Percentiles rank a stretch among this genome's conserved stretches.
Conservation (phyloP, 2,329 filamentous ascomycete species). For the Aspergillus novoparasiticus region DNA sequence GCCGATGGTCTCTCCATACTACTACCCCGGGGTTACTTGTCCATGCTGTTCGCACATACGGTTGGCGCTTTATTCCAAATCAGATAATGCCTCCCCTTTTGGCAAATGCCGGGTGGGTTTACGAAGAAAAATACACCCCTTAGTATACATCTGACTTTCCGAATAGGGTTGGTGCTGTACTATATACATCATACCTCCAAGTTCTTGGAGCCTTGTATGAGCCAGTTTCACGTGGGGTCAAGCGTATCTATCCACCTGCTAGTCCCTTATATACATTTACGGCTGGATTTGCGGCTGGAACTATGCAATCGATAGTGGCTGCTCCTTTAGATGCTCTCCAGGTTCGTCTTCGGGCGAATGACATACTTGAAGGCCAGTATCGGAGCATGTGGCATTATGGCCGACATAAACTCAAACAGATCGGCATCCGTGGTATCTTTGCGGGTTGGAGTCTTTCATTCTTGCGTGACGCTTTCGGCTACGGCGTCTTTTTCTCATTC, state of each 20-base stretch:
- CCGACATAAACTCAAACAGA: conserved; percentile 58
- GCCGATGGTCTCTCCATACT: conserved; percentile 61
- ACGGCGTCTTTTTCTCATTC: conserved; percentile 63
- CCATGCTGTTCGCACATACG: conserved; percentile 63
- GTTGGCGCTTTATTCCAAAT: conserved; percentile 66
- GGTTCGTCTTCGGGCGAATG: conserved; percentile 61
- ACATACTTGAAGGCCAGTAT: conserved; percentile 62
- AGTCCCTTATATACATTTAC: conserved; percentile 56
- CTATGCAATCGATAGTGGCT: conserved; percentile 62
- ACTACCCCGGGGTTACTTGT: conserved; percentile 63
- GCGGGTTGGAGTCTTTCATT: conserved; percentile 64
- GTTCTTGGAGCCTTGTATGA: conserved; percentile 60
- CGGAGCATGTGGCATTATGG: conserved; percentile 67
- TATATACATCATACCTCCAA: conserved; percentile 67
- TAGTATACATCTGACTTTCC: background rate
- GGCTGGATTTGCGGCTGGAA: conserved; percentile 62
- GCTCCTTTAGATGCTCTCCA: conserved; percentile 66
- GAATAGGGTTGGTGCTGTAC: conserved; percentile 59
- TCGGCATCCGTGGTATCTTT: conserved; percentile 63
- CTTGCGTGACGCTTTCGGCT: conserved; percentile 62
- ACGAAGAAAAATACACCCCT: background rate
- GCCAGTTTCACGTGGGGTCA: conserved; percentile 58
- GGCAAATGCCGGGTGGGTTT: conserved; percentile 59
- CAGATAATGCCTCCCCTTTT: conserved; percentile 65
- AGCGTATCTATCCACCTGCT: conserved; percentile 63